A percentile compares a stretch with the other conserved stretches of the same genome.
These are phyloP conservation scores for Arthrobotrys musiformis DNA, from an alignment of 2,329 filamentous ascomycete species.

Conservation along the genomic window DNA sequence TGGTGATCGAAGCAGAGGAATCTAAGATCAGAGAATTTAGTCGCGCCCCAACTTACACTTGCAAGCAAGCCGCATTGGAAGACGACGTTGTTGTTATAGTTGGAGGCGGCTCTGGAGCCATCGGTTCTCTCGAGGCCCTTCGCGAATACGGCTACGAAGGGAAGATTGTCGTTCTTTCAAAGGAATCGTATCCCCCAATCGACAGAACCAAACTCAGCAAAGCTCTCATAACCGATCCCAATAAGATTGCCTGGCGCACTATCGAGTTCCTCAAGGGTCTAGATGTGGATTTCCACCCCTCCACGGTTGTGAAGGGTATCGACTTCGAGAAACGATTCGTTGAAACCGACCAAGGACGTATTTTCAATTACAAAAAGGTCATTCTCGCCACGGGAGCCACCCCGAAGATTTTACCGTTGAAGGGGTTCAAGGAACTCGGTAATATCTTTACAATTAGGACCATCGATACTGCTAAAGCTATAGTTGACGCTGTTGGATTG, in stretches of 20 bases:
- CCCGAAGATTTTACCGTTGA: constrained; percentile 78
- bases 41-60: constrained; percentile 73
- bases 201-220: constrained; percentile 97
- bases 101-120: constrained; percentile 83
- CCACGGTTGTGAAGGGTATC: constrained; percentile 74
- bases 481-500: constrained; percentile 79
- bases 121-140: constrained; percentile 84
- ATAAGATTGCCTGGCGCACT: constrained; percentile 81
- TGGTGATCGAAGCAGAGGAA: constrained; percentile 86
- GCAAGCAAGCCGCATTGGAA: constrained; percentile 71
- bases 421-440: constrained; percentile 83
- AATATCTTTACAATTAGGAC: constrained; percentile 89
- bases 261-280: constrained; percentile 78
- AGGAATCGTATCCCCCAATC: constrained; percentile 86
- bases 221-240: constrained; percentile 81
- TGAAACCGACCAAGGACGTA: constrained; percentile 77
- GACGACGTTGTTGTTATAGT: constrained; percentile 78
- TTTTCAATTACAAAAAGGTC: constrained; percentile 84
- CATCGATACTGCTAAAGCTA: constrained; percentile 79
- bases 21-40: constrained; percentile 79
- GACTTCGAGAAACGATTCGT: constrained; percentile 81
- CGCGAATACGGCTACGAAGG: constrained; percentile 83
- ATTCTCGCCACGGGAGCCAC: constrained; percentile 88
- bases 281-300: constrained; percentile 70
- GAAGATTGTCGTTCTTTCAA: constrained; percentile 81